Evolutionary conservation across 768 basidiomycete species (phyloP), one percentile per base, ranked within the genome.

Genomic region (Termitomyces sp.): DNA sequence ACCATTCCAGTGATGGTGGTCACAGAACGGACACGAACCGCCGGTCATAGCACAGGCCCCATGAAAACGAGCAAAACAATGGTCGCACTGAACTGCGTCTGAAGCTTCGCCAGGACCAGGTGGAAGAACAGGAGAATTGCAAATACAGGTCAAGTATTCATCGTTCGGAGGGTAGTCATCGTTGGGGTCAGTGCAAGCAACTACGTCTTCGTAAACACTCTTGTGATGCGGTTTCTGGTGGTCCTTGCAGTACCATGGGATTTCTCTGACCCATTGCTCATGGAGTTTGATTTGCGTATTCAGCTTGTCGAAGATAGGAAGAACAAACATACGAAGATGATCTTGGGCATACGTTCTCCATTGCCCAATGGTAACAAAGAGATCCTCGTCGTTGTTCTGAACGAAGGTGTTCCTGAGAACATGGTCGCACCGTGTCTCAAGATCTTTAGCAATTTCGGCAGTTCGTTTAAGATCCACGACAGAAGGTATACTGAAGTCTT

Each of bases 11-110:
- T 94, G 91, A 59, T 91, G 88, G 63, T 91, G 90, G 61, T 94
- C 91, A 61, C 91, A 94, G 75, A 94, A 94, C 0, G 91, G 91
- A 66, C 91, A 94, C 5, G 91, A 94, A 35, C 91, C 91, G n/a
- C 91, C 91, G 60, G 88, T 89, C 61, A 85, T 86, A 11, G 90
- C 91, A 63, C 91, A 93, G 48, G 84, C 79, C 5, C 89, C 90
- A 59, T 94, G 91, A 72, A 94, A 94, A 48, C 90, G 77, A 47
- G 91, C 91, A 67, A 81, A 89, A 60, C 91, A 94, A 63, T 93
- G 90, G 66, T 94, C 91, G 67, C 91, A 94, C 67, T 94, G 91
- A 16, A 94, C 91, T 1, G 91, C 91, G 66, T 92, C 90, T 0
- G 91, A 91, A 28, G 80, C 75, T 21, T 76, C 73, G 12, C 89